Percentiles rank a stretch among this genome's conserved stretches.
Conservation (phyloP, 495 filamentous ascomycete species). For the Sphaerosporella brunnea region DNA sequence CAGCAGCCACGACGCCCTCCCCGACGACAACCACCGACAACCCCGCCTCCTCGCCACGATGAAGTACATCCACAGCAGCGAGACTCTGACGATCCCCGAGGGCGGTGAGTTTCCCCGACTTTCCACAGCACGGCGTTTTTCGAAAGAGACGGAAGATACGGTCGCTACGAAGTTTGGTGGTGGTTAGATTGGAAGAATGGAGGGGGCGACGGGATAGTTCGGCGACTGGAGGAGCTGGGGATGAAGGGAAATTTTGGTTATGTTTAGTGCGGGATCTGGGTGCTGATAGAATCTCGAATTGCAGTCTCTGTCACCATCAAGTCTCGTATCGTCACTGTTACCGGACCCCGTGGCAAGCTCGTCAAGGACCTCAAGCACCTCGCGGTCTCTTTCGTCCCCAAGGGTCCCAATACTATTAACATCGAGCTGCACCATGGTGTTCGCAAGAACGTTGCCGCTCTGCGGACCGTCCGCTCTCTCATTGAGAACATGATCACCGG, state of each 20-base stretch:
- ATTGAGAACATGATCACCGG: slow-evolving; percentile 97
- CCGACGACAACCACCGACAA: slow-evolving; percentile 18
- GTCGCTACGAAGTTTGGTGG: no score
- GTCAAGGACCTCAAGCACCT: slow-evolving; percentile 89
- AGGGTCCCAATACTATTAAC: slow-evolving; percentile 62
- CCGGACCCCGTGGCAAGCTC: slow-evolving; percentile 90
- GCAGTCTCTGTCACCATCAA: slow-evolving; percentile 91
- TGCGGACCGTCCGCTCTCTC: slow-evolving; percentile 89
- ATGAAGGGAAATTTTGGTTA: neutral
- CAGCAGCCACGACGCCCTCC: slow-evolving; percentile 7
- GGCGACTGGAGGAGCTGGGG: no score
- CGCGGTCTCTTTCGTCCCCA: slow-evolving; percentile 66
- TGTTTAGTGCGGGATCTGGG: slow-evolving; percentile 5
- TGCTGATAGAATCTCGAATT: slow-evolving; percentile 27
- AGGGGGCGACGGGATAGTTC: no score
- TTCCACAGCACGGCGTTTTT: slow-evolving; percentile 12
- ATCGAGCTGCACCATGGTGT: slow-evolving; percentile 95
- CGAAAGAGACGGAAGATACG: slow-evolving; percentile 7
- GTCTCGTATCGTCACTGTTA: slow-evolving; percentile 85
- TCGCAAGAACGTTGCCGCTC: slow-evolving; percentile 92
- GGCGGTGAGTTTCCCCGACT: slow-evolving; percentile 55
- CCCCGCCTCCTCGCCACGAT: slow-evolving; percentile 43
- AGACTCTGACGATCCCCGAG: slow-evolving; percentile 83
- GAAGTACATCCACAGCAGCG: slow-evolving; percentile 95
- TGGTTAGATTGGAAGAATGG: no score